These are phyloP conservation scores for Yamadazyma oceani DNA, from an alignment of 1,139 yeast species.

Conservation along the genomic window DNA sequence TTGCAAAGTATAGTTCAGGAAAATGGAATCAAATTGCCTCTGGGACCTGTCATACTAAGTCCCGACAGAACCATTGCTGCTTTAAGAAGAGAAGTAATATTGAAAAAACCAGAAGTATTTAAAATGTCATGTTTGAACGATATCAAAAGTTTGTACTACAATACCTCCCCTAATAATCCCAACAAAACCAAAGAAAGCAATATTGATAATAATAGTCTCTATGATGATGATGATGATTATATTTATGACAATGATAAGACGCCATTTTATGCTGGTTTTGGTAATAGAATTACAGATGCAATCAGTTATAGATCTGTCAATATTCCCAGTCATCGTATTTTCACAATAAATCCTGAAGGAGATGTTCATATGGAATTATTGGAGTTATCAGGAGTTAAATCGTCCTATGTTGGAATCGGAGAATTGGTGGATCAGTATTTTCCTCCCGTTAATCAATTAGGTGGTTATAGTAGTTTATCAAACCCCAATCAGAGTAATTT, in stretches of 20 bases:
- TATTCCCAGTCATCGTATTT: conserved; percentile 90
- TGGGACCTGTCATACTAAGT: conserved; percentile 91
- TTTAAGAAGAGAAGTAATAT: conserved; percentile 81
- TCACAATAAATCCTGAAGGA: conserved; percentile 94
- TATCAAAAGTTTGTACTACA: conserved; percentile 64
- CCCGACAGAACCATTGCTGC: conserved; percentile 99
- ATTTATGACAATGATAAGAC: conserved; percentile 41
- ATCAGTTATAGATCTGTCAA: conserved; percentile 91
- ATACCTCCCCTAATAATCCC: conserved; percentile 6
- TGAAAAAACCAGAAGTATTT: conserved; percentile 95
- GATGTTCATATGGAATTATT: conserved; percentile 97
- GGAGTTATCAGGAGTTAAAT: conserved; percentile 89
- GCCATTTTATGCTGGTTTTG: conserved; percentile 97
- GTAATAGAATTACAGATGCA: conserved; percentile 96
- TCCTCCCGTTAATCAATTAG: conserved; percentile 69
- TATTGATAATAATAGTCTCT: background rate
- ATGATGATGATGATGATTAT: conserved; percentile 10
- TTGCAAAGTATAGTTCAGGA: conserved; percentile 74
- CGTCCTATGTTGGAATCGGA: conserved; percentile 85
- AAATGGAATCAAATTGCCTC: conserved; percentile 69
- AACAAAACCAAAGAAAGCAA: background rate
- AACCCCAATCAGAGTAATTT: conserved; percentile 35
- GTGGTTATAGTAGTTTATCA: conserved; percentile 34
- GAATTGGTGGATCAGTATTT: conserved; percentile 96
- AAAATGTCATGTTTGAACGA: conserved; percentile 96